Evolutionary conservation across 2,329 filamentous ascomycete genomes (phyloP), one percentile per base, ranked within the genome.

Genomic region (Monosporascus sp.): DNA sequence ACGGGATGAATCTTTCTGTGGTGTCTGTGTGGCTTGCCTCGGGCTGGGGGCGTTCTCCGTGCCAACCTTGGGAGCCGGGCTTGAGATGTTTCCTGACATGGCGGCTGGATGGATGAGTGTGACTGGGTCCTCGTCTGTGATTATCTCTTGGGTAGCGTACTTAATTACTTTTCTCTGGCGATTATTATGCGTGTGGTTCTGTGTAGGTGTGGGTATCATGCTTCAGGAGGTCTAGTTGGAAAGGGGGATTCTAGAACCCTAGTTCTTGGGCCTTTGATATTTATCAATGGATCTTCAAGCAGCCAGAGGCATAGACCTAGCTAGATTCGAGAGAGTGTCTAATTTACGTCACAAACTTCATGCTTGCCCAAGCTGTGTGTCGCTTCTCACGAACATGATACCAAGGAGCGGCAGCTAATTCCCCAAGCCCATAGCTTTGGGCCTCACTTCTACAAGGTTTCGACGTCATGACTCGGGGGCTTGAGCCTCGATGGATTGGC

Each of bases 401-500:
- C 41, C 34, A 51, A 14, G 24, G 19, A 52, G 46, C 45, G 24
- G 49, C 26, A 16, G 22, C 34, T 48, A 5, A 52, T 51, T 48
- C 22, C 52, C 57, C 11, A 46, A 27, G 19, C 11, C 43, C 43
- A 17, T 26, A 16, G 40, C 57, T 50, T 41, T 48, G 19, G 20
- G 31, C 52, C 53, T 48, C 53, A 51, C 55, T 59, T 59, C 54
- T 45, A 55, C 55, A 59, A 58, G 2, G 24, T 48, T 48, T 61
- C 60, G 64, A 67, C 64, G 64, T 67, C 64, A 67, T 66, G 63
- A 56, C 48, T 46, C 20, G 49, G 50, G n/a, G 22, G 47, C 31
- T 53, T 53, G 50, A 19, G 27, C 36, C 51, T 14, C 40, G 44
- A 52, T 49, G 38, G 31, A 57, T 19, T 45, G n/a, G 16, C 48